Base-by-base conservation (phyloP, 2,329 filamentous ascomycete species). In the Penicillium paneum region DNA sequence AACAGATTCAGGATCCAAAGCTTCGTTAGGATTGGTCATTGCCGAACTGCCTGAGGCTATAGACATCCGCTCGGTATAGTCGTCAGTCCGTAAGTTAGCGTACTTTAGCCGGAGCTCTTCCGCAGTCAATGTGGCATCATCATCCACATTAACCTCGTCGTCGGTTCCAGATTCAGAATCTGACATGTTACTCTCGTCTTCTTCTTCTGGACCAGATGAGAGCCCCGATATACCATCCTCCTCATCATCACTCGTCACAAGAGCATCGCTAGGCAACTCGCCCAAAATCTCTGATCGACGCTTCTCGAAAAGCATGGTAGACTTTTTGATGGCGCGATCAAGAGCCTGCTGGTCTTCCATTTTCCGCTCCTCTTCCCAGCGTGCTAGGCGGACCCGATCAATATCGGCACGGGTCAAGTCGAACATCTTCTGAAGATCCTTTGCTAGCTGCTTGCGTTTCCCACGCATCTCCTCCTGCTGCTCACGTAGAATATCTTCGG, bases 401-500 rank as follows among this genome's bases (percentile, higher is more conserved):
- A 86, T 81, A 59, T 87, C 83, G 12, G 77, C 76, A 52, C 75
- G 79, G 42, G 85, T 80, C 51, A 83, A 70, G 42, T 82, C 78
- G 77, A 85, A 88, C 61, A 83, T 81, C 55, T 81, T 80, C 58
- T 82, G 81, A 54, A 88, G 70, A 67, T 87, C 84, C 52, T 79
- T 81, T 38, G 88, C 79, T 15, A 97, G 83, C 56, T 86, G 82
- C 57, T 84, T 90, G 71, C 94, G 96, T 28, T 85, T 82, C 42
- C 78, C 75, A 57, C 86, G 79, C 72, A 85, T 85, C 64, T 85
- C 80, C 24, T 87, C 85, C 49, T 82, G 80, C 55, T 89, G 85
- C 68, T 97, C 93, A 13, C 83, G 83, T 64, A 92, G 86, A 17
- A 97, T 81, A 69, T 97, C 88, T 66, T 97, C 91, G 1, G 74